These are phyloP conservation scores for Hansenula lynferdii DNA, from an alignment of 1,139 yeast species.

Conservation along the genomic window DNA sequence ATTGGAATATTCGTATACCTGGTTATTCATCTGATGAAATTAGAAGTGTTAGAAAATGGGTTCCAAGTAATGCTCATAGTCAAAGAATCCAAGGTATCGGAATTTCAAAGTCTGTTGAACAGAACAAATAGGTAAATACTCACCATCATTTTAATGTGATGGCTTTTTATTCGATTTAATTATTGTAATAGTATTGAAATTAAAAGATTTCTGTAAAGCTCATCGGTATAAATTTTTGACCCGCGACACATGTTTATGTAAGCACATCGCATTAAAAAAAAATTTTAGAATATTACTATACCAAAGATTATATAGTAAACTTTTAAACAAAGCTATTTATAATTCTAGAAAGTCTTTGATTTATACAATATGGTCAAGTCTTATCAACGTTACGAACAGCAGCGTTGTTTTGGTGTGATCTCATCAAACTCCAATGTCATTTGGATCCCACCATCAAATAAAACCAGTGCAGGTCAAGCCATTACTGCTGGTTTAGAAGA, in stretches of 20 bases:
- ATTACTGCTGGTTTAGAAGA: conserved; percentile 84
- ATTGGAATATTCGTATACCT: conserved; percentile 94
- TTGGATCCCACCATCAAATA: conserved; percentile 54
- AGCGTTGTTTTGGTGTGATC: conserved; percentile 77
- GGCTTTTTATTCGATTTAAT: too few species aligned
- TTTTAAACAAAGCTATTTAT: too few species aligned
- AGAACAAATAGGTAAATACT: conserved; percentile 22
- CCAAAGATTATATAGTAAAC: too few species aligned
- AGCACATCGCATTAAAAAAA: conserved; percentile 8
- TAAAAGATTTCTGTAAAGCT: neutral
- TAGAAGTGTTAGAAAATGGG: conserved; percentile 76
- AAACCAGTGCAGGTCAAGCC: conserved; percentile 58
- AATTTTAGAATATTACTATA: too few species aligned
- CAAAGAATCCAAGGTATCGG: conserved; percentile 64
- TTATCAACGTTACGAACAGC: conserved; percentile 88
- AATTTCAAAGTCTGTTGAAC: conserved; percentile 24
- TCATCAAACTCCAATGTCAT: conserved; percentile 67
- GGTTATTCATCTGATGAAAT: conserved; percentile 93
- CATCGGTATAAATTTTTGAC: too few species aligned
- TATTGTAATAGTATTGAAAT: neutral
- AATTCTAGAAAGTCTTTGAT: too few species aligned
- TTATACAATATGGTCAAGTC: conserved; percentile 98
- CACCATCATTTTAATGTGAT: too few species aligned
- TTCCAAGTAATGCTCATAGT: conserved; percentile 65
- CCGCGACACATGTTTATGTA: too few species aligned